Evolutionary conservation across 2,329 filamentous ascomycete species (phyloP).

Genomic region (Pseudogymnoascus sp.): DNA sequence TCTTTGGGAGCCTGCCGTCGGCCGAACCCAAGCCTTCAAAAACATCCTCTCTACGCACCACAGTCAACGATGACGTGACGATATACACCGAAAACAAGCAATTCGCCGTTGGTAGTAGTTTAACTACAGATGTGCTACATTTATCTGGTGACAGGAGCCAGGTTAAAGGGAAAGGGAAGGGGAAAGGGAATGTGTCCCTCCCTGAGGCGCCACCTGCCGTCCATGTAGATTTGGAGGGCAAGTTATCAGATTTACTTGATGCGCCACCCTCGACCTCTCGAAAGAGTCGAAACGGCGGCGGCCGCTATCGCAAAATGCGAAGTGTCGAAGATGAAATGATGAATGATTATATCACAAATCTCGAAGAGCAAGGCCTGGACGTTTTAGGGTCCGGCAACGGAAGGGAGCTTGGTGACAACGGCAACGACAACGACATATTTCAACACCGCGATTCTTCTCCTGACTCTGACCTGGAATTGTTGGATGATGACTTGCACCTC

Average conservation of each 20-base stretch:
- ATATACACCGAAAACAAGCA: not conserved
- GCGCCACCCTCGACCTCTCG: not conserved
- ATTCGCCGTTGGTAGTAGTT: not conserved
- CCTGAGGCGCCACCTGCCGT: not conserved
- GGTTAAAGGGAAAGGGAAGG: not conserved
- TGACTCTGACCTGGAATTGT: not conserved
- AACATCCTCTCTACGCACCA: not conserved
- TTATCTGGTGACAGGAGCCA: not conserved
- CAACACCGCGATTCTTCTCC: not conserved
- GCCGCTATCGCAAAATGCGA: not conserved
- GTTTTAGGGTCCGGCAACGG: constrained; percentile 7
- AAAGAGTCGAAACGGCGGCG: not conserved
- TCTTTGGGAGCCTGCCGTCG: not conserved
- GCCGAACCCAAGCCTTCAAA: not conserved
- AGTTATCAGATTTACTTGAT: not conserved
- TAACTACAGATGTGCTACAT: not conserved
- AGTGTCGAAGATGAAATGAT: constrained; percentile 1
- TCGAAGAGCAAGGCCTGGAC: not conserved
- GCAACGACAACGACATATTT: constrained; percentile 13
- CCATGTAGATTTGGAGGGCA: not conserved
- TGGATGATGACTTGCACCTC: not conserved
- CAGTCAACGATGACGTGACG: not conserved
- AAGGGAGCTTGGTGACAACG: not conserved
- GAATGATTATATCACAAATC: constrained; percentile 3
- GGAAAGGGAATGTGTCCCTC: not conserved